Base-by-base conservation (phyloP, 2,329 filamentous ascomycete genomes). In the Botrytis porri region DNA sequence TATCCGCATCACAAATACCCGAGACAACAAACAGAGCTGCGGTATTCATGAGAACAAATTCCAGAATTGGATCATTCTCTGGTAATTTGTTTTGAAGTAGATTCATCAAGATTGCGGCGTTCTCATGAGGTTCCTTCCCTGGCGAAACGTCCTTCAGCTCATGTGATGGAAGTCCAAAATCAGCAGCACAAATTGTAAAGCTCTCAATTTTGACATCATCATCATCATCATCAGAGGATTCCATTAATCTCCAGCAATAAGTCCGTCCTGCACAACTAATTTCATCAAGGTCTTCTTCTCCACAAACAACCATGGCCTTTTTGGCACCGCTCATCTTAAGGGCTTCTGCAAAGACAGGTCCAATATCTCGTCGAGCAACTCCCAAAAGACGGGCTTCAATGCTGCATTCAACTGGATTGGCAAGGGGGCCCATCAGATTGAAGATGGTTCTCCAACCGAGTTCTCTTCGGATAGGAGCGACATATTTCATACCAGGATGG, bases 361-460 rank as follows among this genome's bases (percentile, higher is more conserved):
- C 96, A 32, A 99, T 89, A 77, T 94, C 93, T 80, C 91, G 89
- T 75, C 96, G 90, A 25, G 95, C 95, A 41, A 99, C 95, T 75
- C 96, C 96, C n/a, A 99, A 89, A 73, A 99, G 89, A 43, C 96
- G 90, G 20, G 95, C 94, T 84, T 99, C 96, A 74, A 99, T 89
- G 51, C 88, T 85, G 78, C 90, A 89, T 79, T 98, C 93, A 29
- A 97, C 88, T 0, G 96, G 96, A 82, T 98, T 98, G 63, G 94
- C 92, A 41, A 99, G 86, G 0, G 96, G 96, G 0, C 96, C 96
- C 67, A 99, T 88, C 25, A 99, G 89, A 83, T 99, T 99, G 89
- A 99, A 99, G 77, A 99, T 95, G 2, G 96, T 99, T 78, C 96
- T 90, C 87, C 96, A 95, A 73, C 95, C 95, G 35, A 99, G 88